phyloP scores from a whole-genome alignment of 805 yeast species.

The Zygoascus bituminiphila region DNA sequence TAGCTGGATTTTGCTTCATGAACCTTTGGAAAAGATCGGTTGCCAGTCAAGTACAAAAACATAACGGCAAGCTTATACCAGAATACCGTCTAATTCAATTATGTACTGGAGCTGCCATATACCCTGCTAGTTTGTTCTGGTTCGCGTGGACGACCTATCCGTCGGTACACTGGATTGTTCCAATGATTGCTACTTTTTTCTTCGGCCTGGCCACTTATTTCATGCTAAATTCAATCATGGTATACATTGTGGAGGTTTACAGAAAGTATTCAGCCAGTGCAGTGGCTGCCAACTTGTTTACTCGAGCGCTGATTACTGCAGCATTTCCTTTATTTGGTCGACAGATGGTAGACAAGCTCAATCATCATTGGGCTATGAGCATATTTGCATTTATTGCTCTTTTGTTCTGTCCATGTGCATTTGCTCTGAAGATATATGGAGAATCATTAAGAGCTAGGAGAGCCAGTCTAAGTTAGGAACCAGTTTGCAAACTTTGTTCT shows the following conservation, averaged over 20 bases:
- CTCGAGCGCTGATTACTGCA: conserved; percentile 67
- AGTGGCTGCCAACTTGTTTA: conserved; percentile 76
- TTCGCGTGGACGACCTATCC: conserved; percentile 44
- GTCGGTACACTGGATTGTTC: conserved; percentile 43
- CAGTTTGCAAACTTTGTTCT: no score
- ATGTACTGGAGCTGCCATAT: conserved; percentile 41
- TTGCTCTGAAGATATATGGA: conserved; percentile 36
- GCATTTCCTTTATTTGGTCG: conserved; percentile 79
- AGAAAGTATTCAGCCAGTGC: conserved; percentile 70
- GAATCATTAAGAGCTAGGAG: conserved; percentile 28
- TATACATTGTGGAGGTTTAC: conserved; percentile 24
- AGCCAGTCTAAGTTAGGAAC: no score
- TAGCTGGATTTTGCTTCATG: conserved; percentile 35
- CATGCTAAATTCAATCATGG: conserved; percentile 30
- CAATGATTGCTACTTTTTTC: conserved; percentile 53
- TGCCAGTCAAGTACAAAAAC: conserved; percentile 34
- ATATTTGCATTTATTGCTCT: conserved; percentile 44
- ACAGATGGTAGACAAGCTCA: conserved; percentile 69
- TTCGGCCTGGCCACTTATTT: conserved; percentile 32
- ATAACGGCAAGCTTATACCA: conserved; percentile 37
- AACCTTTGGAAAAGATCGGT: conserved; percentile 10
- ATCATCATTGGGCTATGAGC: conserved; percentile 69
- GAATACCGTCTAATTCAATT: conserved; percentile 43
- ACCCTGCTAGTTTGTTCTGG: conserved; percentile 43
- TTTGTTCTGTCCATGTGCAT: conserved; percentile 43